phyloP scores from a whole-genome alignment of 805 yeast genomes.

The Hermanozyma aechmeae region DNA sequence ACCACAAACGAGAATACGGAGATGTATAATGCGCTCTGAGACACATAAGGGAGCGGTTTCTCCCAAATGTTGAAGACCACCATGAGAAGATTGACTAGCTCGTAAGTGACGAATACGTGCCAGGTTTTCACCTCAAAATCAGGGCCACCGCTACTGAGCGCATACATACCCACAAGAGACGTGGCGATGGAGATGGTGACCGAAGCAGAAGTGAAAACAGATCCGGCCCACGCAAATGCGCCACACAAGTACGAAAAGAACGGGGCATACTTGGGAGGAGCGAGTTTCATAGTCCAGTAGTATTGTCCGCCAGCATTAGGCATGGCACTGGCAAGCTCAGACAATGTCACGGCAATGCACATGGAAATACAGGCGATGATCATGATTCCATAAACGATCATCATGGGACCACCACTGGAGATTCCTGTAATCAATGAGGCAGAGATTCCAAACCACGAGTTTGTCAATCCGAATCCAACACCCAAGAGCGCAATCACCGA shows the following conservation, averaged over 20 bases:
- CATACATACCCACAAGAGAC: conserved; percentile 43
- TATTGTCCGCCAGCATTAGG: conserved; percentile 55
- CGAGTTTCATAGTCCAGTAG: conserved; percentile 48
- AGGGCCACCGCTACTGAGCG: conserved; percentile 20
- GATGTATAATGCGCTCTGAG: conserved; percentile 40
- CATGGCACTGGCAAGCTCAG: conserved; percentile 45
- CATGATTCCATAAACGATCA: conserved; percentile 47
- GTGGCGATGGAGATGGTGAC: conserved; percentile 46
- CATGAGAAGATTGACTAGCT: conserved; percentile 33
- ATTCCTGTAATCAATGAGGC: conserved; percentile 48
- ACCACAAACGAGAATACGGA: conserved; percentile 44
- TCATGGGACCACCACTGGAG: conserved; percentile 49
- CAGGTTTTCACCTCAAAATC: conserved; percentile 34
- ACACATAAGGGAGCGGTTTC: conserved; percentile 40
- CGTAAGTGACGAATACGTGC: conserved; percentile 46
- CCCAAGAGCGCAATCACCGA: conserved; percentile 42
- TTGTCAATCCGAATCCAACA: conserved; percentile 52
- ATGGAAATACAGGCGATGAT: conserved; percentile 39
- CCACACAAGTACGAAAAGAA: conserved; percentile 52
- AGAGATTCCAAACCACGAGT: conserved; percentile 54
- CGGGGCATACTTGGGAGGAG: conserved; percentile 38
- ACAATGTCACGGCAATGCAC: conserved; percentile 40
- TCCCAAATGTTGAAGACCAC: conserved; percentile 44
- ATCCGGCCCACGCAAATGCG: conserved; percentile 53
- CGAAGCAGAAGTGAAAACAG: conserved; percentile 54